phyloP scores from a whole-genome alignment of 768 basidiomycete genomes.

The Boletus tylopilopsis region DNA sequence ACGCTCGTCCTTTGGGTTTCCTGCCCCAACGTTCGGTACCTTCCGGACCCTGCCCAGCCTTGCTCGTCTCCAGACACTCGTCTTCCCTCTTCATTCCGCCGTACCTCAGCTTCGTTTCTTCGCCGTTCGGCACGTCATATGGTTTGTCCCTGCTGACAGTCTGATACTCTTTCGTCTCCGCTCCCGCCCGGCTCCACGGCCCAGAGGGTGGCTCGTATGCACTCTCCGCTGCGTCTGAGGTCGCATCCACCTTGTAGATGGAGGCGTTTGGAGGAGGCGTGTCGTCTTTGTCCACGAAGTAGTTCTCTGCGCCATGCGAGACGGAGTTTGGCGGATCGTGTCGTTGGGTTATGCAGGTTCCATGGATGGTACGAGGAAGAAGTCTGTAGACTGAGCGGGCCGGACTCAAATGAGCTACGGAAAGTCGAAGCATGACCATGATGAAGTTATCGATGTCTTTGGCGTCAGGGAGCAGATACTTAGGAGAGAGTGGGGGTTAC shows the following conservation, averaged over 20 bases:
- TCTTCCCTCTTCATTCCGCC: slow-evolving; percentile 19
- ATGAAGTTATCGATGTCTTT: no score
- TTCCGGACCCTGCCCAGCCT: slow-evolving; percentile 34
- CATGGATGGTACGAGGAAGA: slow-evolving; percentile 7
- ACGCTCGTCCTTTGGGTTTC: slow-evolving; percentile 26
- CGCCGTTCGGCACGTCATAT: slow-evolving; percentile 14
- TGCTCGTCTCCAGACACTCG: slow-evolving; percentile 35
- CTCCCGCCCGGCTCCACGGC: slow-evolving; percentile 40
- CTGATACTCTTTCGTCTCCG: slow-evolving; percentile 30
- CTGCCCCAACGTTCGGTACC: slow-evolving; percentile 36
- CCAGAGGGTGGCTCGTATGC: slow-evolving; percentile 50
- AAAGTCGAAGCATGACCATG: slow-evolving; percentile 1
- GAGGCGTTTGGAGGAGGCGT: slow-evolving; percentile 39
- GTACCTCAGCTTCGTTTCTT: slow-evolving; percentile 18
- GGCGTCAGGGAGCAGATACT: no score
- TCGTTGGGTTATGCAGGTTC: not conserved
- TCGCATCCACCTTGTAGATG: slow-evolving; percentile 45
- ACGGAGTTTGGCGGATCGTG: slow-evolving; percentile 3
- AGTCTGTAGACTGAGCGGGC: not conserved
- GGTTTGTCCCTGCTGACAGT: slow-evolving; percentile 25
- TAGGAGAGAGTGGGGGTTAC: no score
- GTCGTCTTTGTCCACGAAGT: slow-evolving; percentile 46
- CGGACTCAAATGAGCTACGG: not conserved
- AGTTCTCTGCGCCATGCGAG: slow-evolving; percentile 39
- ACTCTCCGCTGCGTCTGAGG: slow-evolving; percentile 41